These are phyloP conservation scores for Fusarium sp. DNA, from an alignment of 2,329 filamentous ascomycete species.

Conservation along the genomic window DNA sequence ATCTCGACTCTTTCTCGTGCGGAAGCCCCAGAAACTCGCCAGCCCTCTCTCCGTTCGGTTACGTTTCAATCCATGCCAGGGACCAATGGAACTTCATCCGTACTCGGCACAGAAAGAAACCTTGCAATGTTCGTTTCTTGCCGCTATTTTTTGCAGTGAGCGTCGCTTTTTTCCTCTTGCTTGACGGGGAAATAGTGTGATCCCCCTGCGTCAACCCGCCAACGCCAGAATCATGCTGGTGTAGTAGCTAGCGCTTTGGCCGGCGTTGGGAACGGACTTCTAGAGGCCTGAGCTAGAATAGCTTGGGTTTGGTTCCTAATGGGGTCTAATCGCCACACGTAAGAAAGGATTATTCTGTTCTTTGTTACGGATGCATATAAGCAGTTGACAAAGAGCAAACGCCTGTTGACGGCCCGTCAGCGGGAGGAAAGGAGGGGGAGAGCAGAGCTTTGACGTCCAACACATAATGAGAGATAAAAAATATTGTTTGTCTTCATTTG, in stretches of 20 bases:
- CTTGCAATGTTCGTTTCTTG: not conserved
- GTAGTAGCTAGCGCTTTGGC: conserved; percentile 30
- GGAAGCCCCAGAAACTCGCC: conserved; percentile 26
- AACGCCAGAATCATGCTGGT: conserved; percentile 36
- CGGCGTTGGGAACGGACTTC: conserved; percentile 23
- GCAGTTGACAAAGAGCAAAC: conserved; percentile 23
- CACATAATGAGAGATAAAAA: not conserved
- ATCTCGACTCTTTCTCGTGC: conserved; percentile 1
- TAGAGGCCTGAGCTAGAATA: conserved; percentile 17
- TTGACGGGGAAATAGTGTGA: conserved; percentile 16
- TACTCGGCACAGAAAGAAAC: conserved; percentile 18
- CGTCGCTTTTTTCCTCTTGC: conserved; percentile 10
- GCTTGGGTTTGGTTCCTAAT: conserved; percentile 1
- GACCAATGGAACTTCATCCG: conserved; percentile 22
- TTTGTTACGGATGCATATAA: not conserved
- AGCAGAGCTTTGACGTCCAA: conserved; percentile 20
- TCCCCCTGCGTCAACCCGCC: conserved; percentile 46
- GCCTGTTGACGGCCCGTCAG: conserved; percentile 20
- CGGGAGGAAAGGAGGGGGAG: conserved; percentile 23
- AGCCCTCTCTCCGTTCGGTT: conserved; percentile 2
- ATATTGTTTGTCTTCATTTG: not conserved
- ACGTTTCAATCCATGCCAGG: conserved; percentile 5
- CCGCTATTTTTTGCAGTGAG: not conserved
- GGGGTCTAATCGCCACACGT: conserved; percentile 10
- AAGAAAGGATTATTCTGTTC: not conserved